Percentiles rank a stretch among this genome's conserved stretches.
Evolutionary conservation across 116 monocot genomes (phyloP).

Genomic region (Posidonia oceanica): DNA sequence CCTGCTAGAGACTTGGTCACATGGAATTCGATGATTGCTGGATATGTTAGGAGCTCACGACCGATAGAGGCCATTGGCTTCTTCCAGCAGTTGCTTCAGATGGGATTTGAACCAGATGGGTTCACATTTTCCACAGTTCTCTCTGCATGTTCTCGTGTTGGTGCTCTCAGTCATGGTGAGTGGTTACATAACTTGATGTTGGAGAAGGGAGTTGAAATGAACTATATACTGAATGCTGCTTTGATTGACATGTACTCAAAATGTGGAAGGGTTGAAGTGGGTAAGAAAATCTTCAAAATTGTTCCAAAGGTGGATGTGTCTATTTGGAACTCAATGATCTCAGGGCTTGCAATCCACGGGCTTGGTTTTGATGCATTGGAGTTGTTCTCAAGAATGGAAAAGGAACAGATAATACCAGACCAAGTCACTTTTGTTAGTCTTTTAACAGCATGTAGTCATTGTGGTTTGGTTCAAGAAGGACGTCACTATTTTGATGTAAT

Average conservation of each 20-base stretch:
- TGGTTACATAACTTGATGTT: constrained; percentile 26
- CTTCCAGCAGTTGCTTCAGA: constrained; percentile 19
- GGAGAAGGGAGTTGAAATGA: constrained; percentile 13
- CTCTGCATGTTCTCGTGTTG: constrained; percentile 31
- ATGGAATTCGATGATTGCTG: constrained; percentile 48
- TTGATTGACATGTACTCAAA: constrained; percentile 56
- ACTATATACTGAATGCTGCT: constrained; percentile 34
- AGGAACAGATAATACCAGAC: constrained; percentile 29
- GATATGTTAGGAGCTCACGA: constrained; percentile 9
- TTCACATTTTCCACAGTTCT: constrained; percentile 33
- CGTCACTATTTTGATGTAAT: constrained; percentile 32
- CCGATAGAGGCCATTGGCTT: constrained; percentile 22
- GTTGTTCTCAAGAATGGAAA: constrained; percentile 36
- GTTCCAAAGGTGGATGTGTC: constrained; percentile 8
- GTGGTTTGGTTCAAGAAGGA: constrained; percentile 35
- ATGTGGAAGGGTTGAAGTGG: constrained; percentile 36
- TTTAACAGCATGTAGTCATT: constrained; percentile 51
- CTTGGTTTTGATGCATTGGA: constrained; percentile 16
- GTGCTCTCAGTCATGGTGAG: constrained; percentile 21
- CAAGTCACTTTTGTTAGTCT: constrained; percentile 39
- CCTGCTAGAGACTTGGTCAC: constrained; percentile 26
- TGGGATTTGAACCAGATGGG: constrained; percentile 32
- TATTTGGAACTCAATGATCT: constrained; percentile 50
- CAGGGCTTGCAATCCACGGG: constrained; percentile 35
- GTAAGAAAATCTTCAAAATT: constrained; percentile 16